Evolutionary conservation across 495 filamentous ascomycete species (phyloP).

Genomic region (Hypomontagnella monticulosa): DNA sequence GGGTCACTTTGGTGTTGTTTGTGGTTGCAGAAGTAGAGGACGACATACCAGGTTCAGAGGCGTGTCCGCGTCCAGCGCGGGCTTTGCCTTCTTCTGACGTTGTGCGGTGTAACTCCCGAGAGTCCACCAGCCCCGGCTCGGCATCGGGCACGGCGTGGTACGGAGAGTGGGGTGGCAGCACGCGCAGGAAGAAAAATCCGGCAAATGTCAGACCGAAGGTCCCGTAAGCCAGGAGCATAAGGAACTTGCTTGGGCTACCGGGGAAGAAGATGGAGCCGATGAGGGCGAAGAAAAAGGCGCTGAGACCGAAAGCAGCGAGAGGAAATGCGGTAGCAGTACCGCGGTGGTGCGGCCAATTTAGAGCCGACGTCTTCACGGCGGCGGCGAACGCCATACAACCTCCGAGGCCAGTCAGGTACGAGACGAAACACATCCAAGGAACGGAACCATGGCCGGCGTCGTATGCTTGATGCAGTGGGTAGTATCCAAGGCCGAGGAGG

Average conservation of each 20-base stretch:
- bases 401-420: conserved; percentile 84
- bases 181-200: conserved; percentile 82
- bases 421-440: conserved; percentile 78
- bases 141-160: conserved; percentile 73
- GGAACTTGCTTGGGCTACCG: conserved; percentile 80
- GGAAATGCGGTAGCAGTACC: conserved; percentile 96
- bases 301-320: conserved; percentile 89
- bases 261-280: conserved; percentile 82
- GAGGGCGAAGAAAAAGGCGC: conserved; percentile 93
- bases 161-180: conserved; percentile 68
- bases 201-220: conserved; percentile 77
- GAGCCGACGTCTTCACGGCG: conserved; percentile 85
- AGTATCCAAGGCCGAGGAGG: conserved; percentile 79
- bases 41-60: conserved; percentile 76
- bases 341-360: conserved; percentile 91
- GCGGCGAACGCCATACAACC: conserved; percentile 88
- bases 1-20: conserved; percentile 39
- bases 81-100: conserved; percentile 65
- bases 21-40: conserved; percentile 47
- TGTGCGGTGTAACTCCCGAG: conserved; percentile 68
- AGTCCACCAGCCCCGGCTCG: conserved; percentile 58
- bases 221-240: conserved; percentile 81
- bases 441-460: conserved; percentile 72
- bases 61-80: conserved; percentile 49
- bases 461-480: conserved; percentile 74